phyloP scores from a whole-genome alignment of 768 basidiomycete genomes.

The Rubroboletus pulcherrimus region DNA sequence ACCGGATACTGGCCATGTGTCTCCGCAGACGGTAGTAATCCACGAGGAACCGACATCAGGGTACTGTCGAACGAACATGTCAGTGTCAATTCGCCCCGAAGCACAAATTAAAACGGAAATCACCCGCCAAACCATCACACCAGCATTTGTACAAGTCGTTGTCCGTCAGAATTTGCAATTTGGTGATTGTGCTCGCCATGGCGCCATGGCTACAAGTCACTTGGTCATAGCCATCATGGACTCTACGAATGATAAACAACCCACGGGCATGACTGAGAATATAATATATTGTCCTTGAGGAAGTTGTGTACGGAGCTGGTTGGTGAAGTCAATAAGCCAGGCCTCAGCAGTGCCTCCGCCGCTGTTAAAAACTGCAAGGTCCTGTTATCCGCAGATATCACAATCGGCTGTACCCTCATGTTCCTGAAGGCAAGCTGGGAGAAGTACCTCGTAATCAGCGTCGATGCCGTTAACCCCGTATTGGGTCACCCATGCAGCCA shows the following conservation, averaged over 20 bases:
- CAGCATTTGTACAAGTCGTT: conserved; percentile 26
- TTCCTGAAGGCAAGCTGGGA: too few relatives aligned
- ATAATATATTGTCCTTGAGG: too few relatives aligned
- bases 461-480: conserved; percentile 52
- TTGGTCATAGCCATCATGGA: neutral
- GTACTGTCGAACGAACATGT: conserved; percentile 23
- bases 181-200: too few relatives aligned
- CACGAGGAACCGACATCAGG: conserved; percentile 37
- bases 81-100: neutral
- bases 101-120: neutral
- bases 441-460: conserved; percentile 45
- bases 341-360: conserved; percentile 36
- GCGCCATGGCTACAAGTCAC: neutral
- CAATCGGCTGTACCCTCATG: neutral
- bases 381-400: conserved; percentile 12
- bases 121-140: conserved; percentile 41
- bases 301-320: too few relatives aligned
- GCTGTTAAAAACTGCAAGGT: conserved; percentile 30
- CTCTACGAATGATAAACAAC: neutral
- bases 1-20: conserved; percentile 34
- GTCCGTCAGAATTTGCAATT: conserved; percentile 5
- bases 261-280: conserved; percentile 35
- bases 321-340: too few relatives aligned
- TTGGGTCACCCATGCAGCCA: conserved; percentile 45
- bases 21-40: conserved; percentile 37